Evolutionary conservation across 2,329 filamentous ascomycete species (phyloP), one percentile per base, ranked within the genome.

Genomic region (Macroventuria anomochaeta): DNA sequence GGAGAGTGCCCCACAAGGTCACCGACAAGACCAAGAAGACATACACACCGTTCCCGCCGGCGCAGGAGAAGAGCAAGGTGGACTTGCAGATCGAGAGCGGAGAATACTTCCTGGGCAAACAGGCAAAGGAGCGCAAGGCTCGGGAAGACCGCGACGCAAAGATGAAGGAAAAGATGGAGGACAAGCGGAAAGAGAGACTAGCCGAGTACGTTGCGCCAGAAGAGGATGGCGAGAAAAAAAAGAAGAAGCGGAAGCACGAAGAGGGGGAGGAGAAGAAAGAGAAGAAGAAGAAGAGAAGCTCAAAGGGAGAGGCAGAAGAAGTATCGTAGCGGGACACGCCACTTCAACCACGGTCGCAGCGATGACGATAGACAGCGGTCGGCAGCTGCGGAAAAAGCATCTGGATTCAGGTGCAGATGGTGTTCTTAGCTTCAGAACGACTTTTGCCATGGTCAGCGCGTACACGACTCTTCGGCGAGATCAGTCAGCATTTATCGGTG

Each of bases 21-120:
- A 91, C 85, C 47, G 93, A 99, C 81, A 99, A 99, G 84, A 77
- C 81, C 72, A 96, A 93, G 84, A 97, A 96, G 84, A 77, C 82
- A 11, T 99, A 97, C 81, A 99, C 96, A 62, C 93, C 95, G 8
- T 99, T 99, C 87, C 95, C 95, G 41, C 95, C 95, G 6, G 85
- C 92, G 36, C 92, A 93, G 62, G 93, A 99, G 83, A 96, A 96
- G 90, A 97, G 93, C 85, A 99, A 97, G 85, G 85, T 99, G 67
- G 95, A 99, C 77, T 79, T 92, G 76, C 93, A 99, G 83, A 96
- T 99, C 80, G 95, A 99, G 81, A 93, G 86, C 67, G 93, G 95
- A 78, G 93, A 97, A 79, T 99, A 96, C 79, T 97, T 97, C 76
- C 77, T 99, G 71, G 88, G 88, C 71, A 96, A 96, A 81, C 87